Evolutionary conservation across 257 asterid genomes (phyloP), one percentile per base, ranked within the genome.

Genomic region (Cordia subcordata): DNA sequence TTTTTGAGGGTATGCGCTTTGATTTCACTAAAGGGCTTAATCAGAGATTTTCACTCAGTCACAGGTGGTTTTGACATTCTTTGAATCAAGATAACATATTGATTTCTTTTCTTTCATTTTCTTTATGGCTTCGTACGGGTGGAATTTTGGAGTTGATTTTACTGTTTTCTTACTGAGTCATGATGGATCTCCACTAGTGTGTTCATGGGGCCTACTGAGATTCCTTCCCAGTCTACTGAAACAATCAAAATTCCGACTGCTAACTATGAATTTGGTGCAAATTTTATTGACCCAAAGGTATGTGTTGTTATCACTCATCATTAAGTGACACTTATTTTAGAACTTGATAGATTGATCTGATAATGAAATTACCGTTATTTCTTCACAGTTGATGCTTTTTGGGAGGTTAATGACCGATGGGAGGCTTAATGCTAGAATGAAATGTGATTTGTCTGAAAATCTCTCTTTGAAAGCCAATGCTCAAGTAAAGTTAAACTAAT

Each of bases 1-100:
- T 90, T 47, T 93, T 93, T 72, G 99, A 93, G 84, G 99, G 99
- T 53, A 18, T 93, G 85, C 96, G 97, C 46, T 87, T 93, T 78
- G 99, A 93, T 75, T 93, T 93, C 74, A 81, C 95, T 2, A 90
- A 81, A 80, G 95, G 88, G 67, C 92, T 93, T 67, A 93, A 93
- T 68, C 97, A 77, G 71, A 85, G 76, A 46, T 93, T 93, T 62
- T 82, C 94, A 23, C 92, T 93, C 66, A 89, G 99, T 75, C 99
- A 93, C 75, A 93, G 99, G 99, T 93, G 61, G 45, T 70, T 39
- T 62, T 55, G 10, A n/a, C 53, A 18, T 62, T 67, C 63, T 19
- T 65, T 59, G 54, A 20, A 21, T 40, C 33, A 27, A 13, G 14
- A 42, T 10, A 42, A 42, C 10, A 45, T 20, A 23, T 16, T 8